phyloP scores from a whole-genome alignment of 1,139 yeast species.

The Debaryomycetaceae sp. region DNA sequence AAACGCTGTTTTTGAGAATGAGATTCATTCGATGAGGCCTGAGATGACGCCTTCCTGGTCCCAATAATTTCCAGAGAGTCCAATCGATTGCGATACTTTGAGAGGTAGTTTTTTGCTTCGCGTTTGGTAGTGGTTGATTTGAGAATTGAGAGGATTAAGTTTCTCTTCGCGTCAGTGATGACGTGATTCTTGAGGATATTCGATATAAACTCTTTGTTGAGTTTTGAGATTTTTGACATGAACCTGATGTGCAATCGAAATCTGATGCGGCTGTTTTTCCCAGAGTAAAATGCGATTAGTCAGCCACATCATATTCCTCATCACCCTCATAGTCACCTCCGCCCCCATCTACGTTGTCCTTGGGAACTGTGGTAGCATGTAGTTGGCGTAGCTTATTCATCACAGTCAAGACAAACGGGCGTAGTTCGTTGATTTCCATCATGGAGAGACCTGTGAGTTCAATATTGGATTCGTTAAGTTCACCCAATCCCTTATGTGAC shows the following conservation, averaged over 20 bases:
- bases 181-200: constrained; percentile 24
- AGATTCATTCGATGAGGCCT: too few species aligned
- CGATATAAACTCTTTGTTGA: constrained; percentile 27
- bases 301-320: constrained; percentile 7
- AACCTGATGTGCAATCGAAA: too few species aligned
- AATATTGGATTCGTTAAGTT: constrained; percentile 73
- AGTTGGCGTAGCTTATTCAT: constrained; percentile 66
- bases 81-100: constrained; percentile 43
- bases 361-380: constrained; percentile 27
- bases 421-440: constrained; percentile 76
- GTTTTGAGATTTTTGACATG: constrained; percentile 24
- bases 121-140: constrained; percentile 70
- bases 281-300: constrained; percentile 3
- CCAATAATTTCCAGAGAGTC: constrained; percentile 11
- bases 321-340: constrained; percentile 10
- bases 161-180: constrained; percentile 31
- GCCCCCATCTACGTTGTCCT: constrained; percentile 14
- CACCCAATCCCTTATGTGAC: constrained; percentile 65
- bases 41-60: constrained; percentile 3
- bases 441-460: constrained; percentile 75
- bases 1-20: constrained; percentile 27
- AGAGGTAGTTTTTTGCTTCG: constrained; percentile 57
- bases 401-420: constrained; percentile 69
- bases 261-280: too few species aligned
- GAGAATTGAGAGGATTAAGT: constrained; percentile 55